Percentiles rank a stretch among this genome's conserved stretches.
phyloP scores from a whole-genome alignment of 2,329 filamentous ascomycete genomes.

The Pseudopithomyces maydicus region DNA sequence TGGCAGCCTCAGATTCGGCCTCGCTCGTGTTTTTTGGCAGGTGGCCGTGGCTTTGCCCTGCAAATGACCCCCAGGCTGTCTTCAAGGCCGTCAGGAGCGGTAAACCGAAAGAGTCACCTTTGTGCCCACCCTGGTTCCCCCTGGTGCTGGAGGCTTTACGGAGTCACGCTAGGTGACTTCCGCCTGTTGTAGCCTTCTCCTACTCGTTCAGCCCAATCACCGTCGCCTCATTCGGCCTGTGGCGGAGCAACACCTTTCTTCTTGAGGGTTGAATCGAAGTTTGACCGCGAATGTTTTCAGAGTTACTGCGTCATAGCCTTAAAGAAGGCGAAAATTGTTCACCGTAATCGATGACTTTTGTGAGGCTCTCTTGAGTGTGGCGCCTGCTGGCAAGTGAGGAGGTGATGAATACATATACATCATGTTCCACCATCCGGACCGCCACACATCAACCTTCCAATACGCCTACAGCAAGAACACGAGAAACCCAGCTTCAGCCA shows the following conservation, averaged over 20 bases:
- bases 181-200: conserved; percentile 36
- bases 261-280: conserved; percentile 18
- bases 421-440: conserved; percentile 8
- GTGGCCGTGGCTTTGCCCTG: conserved; percentile 30
- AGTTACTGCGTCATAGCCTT: conserved; percentile 34
- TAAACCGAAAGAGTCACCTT: conserved; percentile 36
- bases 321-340: conserved; percentile 34
- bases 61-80: conserved; percentile 17
- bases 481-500: conserved; percentile 19
- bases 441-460: conserved; percentile 13
- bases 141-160: conserved; percentile 21
- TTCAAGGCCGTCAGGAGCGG: conserved; percentile 20
- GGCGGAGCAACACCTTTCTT: conserved; percentile 31
- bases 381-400: conserved; percentile 33
- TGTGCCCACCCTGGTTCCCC: conserved; percentile 12
- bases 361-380: conserved; percentile 26
- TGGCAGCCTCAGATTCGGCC: conserved; percentile 21
- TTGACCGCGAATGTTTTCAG: conserved; percentile 18
- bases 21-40: conserved; percentile 25
- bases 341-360: conserved; percentile 25
- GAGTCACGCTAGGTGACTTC: conserved; percentile 32
- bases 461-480: conserved; percentile 19
- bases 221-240: conserved; percentile 15
- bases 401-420: conserved; percentile 22
- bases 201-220: conserved; percentile 28